phyloP scores from a whole-genome alignment of 108 stramenopile species.

The Nannochloropsis oceanica region DNA sequence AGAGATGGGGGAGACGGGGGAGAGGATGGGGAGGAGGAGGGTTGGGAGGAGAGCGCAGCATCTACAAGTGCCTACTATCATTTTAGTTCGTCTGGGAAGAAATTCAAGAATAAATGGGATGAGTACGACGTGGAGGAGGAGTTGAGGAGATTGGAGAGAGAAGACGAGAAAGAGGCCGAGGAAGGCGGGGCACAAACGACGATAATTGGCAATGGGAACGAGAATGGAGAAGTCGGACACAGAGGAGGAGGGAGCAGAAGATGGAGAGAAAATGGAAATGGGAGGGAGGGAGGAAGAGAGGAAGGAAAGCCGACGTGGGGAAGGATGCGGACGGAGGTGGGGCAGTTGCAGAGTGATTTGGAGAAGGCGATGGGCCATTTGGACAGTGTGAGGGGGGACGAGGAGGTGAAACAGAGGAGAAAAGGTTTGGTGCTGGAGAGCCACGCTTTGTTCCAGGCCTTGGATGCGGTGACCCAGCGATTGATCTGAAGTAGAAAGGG shows the following conservation, averaged over 20 bases:
- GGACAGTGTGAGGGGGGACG: neutral
- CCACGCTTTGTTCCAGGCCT: neutral
- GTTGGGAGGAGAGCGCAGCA: neutral
- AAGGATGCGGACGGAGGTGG: neutral
- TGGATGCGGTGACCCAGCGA: neutral
- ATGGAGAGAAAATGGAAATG: neutral
- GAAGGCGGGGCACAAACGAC: neutral
- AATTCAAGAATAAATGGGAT: conserved; percentile 2
- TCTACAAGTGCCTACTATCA: neutral
- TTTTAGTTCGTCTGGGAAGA: neutral
- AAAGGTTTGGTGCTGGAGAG: neutral
- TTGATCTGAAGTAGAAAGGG: neutral
- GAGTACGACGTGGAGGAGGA: neutral
- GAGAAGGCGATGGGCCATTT: neutral
- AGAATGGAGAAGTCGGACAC: neutral
- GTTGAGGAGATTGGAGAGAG: neutral
- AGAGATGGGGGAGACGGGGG: neutral
- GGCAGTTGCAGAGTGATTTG: neutral
- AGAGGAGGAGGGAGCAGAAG: neutral
- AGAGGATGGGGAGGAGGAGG: neutral
- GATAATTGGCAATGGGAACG: neutral
- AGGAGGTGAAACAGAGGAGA: neutral
- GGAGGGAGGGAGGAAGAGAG: neutral
- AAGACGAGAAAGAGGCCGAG: neutral
- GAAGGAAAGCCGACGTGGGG: neutral